Base-by-base conservation (phyloP, 306 rosid genomes). In the Quercus suber region DNA sequence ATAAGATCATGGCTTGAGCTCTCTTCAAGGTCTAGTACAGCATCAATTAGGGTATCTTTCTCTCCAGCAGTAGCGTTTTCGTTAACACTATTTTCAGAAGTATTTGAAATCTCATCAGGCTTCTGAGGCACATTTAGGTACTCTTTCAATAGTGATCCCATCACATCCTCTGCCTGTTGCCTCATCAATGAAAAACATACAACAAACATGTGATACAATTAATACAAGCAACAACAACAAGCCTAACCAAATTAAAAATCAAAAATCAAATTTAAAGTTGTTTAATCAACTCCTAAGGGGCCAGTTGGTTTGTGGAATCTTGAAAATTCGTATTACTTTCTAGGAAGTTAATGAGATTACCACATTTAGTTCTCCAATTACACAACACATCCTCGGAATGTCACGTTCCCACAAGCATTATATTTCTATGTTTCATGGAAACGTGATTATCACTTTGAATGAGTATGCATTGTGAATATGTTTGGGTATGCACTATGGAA, bases 141-240 rank as follows among this genome's bases (percentile, higher is more conserved):
- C 84, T 96, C 94, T 80, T 81, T 94, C 85, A 96, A 91, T 69
- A 96, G 75, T 71, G 99, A 90, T 55, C 92, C 97, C 90, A 93
- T 90, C 75, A 93, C 97, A 58, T 93, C 92, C 90, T 96, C 99
- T 35, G 99, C 99, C 99, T 93, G 89, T 84, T 85, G 51, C 64
- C 73, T 55, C 88, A 79, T 58, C 18, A 73, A 75, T 73, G 78
- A 77, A 64, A 81, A 60, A 49, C 76, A 84, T 37, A 43, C 55
- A 33, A 69, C 59, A 80, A 63, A 56, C 73, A 71, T 31, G 21
- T 73, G 43, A 64, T 53, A 28, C 61, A 60, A 25, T 75, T 52
- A 81, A 55, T 76, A 59, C 28, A 45, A 15, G 61, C 69, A 35
- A 68, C n/a, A 2, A 68, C 1, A 6, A 33, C 25, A 19, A 35